Percentiles rank a stretch among this genome's conserved stretches.
These are phyloP conservation scores for Aristolochia fimbriata DNA, from an alignment of 164 flowering plant species.

Conservation along the genomic window DNA sequence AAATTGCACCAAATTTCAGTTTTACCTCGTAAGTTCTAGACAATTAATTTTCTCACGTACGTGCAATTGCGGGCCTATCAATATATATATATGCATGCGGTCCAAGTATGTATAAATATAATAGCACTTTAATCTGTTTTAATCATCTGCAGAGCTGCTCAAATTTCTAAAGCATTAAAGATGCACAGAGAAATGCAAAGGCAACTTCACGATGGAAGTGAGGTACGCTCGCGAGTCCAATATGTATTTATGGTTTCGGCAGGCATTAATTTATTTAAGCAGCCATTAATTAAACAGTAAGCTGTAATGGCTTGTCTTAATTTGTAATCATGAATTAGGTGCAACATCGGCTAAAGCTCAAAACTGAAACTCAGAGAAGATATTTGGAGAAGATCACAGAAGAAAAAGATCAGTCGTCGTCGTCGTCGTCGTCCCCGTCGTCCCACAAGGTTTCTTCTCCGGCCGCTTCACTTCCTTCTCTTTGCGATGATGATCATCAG, in stretches of 20 bases:
- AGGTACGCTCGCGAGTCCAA: no score
- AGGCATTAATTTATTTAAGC: no score
- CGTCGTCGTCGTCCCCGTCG: neutral
- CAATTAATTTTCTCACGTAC: no score
- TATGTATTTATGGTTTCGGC: no score
- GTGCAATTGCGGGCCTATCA: no score
- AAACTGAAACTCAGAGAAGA: constrained; percentile 56
- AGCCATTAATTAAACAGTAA: no score
- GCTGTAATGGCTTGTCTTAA: no score
- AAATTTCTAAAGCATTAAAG: constrained; percentile 45
- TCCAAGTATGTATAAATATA: no score
- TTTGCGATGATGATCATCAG: constrained; percentile 43
- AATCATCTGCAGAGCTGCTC: constrained; percentile 36
- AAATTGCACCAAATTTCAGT: constrained; percentile 52
- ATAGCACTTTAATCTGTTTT: neutral
- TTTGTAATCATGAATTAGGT: constrained; percentile 26
- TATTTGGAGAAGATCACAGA: constrained; percentile 30
- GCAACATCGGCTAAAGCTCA: constrained; percentile 37
- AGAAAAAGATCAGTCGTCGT: constrained; percentile 17
- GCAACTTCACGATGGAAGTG: constrained; percentile 28
- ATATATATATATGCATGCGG: no score
- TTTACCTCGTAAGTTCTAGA: constrained; percentile 35
- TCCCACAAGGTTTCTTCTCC: constrained; percentile 20
- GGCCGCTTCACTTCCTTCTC: constrained; percentile 35
- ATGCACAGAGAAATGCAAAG: constrained; percentile 37